These are phyloP conservation scores for Lichtheimia hyalospora DNA, from an alignment of 371 early-diverging fungal species.

Conservation along the genomic window DNA sequence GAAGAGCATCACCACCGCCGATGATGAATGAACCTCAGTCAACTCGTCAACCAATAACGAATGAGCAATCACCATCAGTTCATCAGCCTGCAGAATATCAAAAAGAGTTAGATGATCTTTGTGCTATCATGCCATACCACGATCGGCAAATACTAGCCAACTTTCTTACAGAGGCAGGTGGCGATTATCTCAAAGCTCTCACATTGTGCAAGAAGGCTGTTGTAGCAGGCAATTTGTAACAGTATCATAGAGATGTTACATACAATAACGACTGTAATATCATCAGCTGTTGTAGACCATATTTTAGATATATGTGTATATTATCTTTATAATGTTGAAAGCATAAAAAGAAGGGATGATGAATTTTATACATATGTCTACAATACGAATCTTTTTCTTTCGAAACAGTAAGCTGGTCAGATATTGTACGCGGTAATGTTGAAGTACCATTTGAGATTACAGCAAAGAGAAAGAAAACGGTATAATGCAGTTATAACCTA, in stretches of 20 bases:
- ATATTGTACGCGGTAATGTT: no score
- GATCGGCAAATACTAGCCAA: conserved; percentile 18
- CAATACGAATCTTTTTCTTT: no score
- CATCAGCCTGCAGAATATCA: conserved; percentile 5
- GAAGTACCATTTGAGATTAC: no score
- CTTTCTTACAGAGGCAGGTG: conserved; percentile 30
- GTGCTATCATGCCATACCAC: conserved; percentile 32
- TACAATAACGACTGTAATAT: background rate
- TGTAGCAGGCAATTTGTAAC: conserved; percentile 8
- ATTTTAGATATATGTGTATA: background rate
- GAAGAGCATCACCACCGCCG: background rate
- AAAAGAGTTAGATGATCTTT: conserved; percentile 33
- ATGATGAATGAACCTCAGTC: no score
- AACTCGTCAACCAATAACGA: no score
- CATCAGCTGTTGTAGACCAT: background rate
- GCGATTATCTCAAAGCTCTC: conserved; percentile 37
- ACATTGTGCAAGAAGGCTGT: conserved; percentile 17
- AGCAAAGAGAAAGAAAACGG: no score
- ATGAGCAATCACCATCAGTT: no score
- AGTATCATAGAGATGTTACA: no score
- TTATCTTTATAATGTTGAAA: background rate
- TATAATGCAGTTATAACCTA: no score
- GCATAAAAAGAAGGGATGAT: background rate
- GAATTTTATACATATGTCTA: no score
- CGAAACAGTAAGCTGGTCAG: no score